phyloP scores from a whole-genome alignment of 2,329 filamentous ascomycete species.

The Monilinia aucupariae region DNA sequence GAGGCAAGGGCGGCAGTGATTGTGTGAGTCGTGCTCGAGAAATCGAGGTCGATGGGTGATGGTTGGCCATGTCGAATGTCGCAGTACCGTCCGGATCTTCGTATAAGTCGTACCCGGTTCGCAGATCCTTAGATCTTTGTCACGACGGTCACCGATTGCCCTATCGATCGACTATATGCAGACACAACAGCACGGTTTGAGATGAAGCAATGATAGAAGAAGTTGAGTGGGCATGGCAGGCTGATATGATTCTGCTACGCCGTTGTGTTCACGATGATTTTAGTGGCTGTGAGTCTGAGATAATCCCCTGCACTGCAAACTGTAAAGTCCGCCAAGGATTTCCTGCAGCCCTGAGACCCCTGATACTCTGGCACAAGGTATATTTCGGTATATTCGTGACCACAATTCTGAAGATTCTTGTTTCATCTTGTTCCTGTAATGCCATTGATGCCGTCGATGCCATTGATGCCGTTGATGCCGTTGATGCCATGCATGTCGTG shows the following conservation, averaged over 20 bases:
- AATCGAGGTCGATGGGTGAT: conserved; percentile 22
- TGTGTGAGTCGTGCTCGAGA: conserved; percentile 24
- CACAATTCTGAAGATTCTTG: conserved; percentile 7
- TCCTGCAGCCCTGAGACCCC: not conserved
- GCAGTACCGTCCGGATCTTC: not conserved
- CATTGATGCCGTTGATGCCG: too few relatives aligned
- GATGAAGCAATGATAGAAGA: not conserved
- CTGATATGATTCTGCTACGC: conserved; percentile 7
- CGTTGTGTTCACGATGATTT: conserved; percentile 12
- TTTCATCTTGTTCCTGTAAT: conserved; percentile 10
- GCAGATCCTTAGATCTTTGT: conserved; percentile 10
- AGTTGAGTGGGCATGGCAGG: conserved; percentile 5
- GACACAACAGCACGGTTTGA: conserved; percentile 3
- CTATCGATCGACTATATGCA: conserved; percentile 5
- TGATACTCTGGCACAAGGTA: conserved; percentile 10
- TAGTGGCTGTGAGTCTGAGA: conserved; percentile 2
- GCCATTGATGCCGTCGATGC: too few relatives aligned
- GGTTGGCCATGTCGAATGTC: conserved; percentile 22
- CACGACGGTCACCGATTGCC: conserved; percentile 6
- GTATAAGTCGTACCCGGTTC: conserved; percentile 7
- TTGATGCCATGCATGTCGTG: too few relatives aligned
- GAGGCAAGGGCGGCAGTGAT: conserved; percentile 27
- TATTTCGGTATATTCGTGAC: not conserved
- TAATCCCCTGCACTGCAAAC: not conserved
- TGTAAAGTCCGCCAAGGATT: conserved; percentile 4